phyloP scores from a whole-genome alignment of 257 asterid genomes.

The Solanum pimpinellifolium region DNA sequence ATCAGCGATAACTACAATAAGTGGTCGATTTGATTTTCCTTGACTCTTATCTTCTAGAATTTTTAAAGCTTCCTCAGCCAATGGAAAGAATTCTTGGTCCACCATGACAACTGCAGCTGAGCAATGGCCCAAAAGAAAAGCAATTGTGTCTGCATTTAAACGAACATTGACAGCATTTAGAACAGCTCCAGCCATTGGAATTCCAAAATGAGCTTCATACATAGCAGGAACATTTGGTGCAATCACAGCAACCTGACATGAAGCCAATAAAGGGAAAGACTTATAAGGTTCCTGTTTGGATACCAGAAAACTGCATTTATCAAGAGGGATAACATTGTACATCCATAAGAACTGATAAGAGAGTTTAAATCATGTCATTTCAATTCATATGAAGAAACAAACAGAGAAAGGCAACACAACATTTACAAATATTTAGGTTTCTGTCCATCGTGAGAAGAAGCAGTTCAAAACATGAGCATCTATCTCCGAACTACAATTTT shows the following conservation, averaged over 20 bases:
- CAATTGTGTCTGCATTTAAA: conserved; percentile 64
- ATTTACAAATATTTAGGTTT: not conserved
- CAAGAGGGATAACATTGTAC: not conserved
- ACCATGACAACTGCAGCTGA: conserved; percentile 61
- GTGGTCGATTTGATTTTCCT: conserved; percentile 39
- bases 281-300: not conserved
- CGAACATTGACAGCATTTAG: conserved; percentile 84
- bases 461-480: not conserved
- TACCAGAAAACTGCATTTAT: not conserved
- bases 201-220: conserved; percentile 85
- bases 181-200: conserved; percentile 96
- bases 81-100: conserved; percentile 68
- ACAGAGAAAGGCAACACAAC: not conserved
- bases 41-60: conserved; percentile 33
- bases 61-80: conserved; percentile 72
- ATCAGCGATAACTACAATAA: conserved; percentile 67
- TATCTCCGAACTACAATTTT: not conserved
- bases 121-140: conserved; percentile 80
- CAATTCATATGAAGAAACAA: not conserved
- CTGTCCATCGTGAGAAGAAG: not conserved
- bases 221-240: conserved; percentile 90
- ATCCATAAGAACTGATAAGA: not conserved
- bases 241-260: conserved; percentile 77
- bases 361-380: not conserved
- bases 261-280: not conserved